These are phyloP conservation scores for Neurospora africana DNA, from an alignment of 495 filamentous ascomycete species.

Conservation along the genomic window DNA sequence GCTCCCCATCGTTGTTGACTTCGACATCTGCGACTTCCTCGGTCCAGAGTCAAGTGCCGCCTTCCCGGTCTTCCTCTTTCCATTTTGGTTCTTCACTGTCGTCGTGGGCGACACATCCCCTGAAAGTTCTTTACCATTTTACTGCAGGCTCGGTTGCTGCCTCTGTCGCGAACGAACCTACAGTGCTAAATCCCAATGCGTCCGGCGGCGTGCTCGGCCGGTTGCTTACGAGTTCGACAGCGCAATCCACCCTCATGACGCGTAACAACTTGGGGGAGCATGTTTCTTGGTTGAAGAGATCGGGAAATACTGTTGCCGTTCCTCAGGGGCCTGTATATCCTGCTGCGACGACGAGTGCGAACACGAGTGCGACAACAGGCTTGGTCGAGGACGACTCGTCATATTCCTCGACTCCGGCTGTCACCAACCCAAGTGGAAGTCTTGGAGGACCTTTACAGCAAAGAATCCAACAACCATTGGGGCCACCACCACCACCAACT, in stretches of 20 bases:
- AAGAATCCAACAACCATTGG: not conserved
- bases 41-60: not conserved
- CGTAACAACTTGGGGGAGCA: constrained; percentile 29
- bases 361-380: not conserved
- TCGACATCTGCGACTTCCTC: not conserved
- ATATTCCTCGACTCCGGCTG: not conserved
- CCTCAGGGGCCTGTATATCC: not conserved
- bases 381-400: not conserved
- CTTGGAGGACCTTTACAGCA: not conserved
- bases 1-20: not conserved
- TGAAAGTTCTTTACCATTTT: constrained; percentile 6
- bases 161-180: constrained; percentile 6
- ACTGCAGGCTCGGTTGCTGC: constrained; percentile 3
- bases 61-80: not conserved
- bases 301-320: not conserved
- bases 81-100: not conserved
- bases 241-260: constrained; percentile 40
- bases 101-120: not conserved
- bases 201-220: constrained; percentile 23
- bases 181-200: constrained; percentile 13
- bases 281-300: constrained; percentile 8
- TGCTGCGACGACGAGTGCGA: not conserved
- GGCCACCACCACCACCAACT: not conserved
- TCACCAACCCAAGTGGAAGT: not conserved
- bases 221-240: not conserved